phyloP scores from a whole-genome alignment of 2,329 filamentous ascomycete genomes.

The Botrytis cinerea region DNA sequence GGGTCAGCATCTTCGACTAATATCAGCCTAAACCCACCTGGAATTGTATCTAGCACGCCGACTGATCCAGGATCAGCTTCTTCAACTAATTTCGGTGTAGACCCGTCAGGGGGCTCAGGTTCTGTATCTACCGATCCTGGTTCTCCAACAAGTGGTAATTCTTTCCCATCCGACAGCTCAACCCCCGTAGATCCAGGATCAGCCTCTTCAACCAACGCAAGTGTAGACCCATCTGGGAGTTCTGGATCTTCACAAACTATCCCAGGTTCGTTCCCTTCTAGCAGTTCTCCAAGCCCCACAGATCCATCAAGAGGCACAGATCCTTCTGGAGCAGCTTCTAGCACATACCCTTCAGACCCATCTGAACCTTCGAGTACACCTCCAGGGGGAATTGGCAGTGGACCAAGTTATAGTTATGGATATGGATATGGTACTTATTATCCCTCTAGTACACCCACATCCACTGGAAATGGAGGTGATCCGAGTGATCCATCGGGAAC shows the following conservation, averaged over 20 bases:
- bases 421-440: conserved; percentile 15
- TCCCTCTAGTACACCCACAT: background rate
- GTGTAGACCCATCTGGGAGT: background rate
- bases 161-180: background rate
- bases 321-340: background rate
- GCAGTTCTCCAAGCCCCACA: background rate
- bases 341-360: background rate
- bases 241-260: background rate
- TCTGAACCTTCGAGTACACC: background rate
- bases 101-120: background rate
- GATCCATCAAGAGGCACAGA: background rate
- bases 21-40: background rate
- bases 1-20: background rate
- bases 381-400: background rate
- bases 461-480: background rate
- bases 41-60: background rate
- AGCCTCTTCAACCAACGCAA: conserved; percentile 1
- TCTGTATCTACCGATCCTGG: background rate
- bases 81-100: background rate
- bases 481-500: background rate
- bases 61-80: background rate
- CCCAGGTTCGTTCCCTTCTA: background rate
- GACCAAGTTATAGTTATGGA: background rate
- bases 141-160: background rate
- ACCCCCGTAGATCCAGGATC: background rate